A percentile compares a stretch with the other conserved stretches of the same genome.
These are phyloP conservation scores for Chlorella sp. DNA, from an alignment of 139 green algal genomes.

Conservation along the genomic window DNA sequence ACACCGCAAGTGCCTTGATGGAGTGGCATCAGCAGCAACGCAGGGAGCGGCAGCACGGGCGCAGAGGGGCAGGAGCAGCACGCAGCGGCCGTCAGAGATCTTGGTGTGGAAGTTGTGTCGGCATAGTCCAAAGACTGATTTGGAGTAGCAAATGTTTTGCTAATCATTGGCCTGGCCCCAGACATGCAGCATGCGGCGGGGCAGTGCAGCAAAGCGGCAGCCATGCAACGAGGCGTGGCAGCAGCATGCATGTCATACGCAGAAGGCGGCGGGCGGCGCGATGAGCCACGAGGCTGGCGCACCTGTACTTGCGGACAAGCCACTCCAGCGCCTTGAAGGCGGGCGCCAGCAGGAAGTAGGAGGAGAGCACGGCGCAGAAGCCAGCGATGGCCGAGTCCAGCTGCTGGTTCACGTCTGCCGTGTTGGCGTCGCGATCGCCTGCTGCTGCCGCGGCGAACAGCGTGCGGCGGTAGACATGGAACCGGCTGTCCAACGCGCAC, in stretches of 20 bases:
- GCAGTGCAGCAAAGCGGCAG: neutral
- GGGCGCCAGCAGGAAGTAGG: slow-evolving; percentile 76
- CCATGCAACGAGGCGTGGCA: too few relatives aligned
- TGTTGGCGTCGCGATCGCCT: slow-evolving; percentile 70
- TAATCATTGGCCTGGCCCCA: neutral
- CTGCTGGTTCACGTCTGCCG: slow-evolving; percentile 56
- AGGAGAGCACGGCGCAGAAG: slow-evolving; percentile 80
- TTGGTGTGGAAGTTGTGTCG: too few relatives aligned
- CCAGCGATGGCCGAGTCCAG: slow-evolving; percentile 64
- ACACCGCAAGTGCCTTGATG: too few relatives aligned
- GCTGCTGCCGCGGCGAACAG: slow-evolving; percentile 75
- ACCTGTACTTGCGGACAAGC: slow-evolving; percentile 89
- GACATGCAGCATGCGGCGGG: neutral
- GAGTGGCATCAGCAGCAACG: too few relatives aligned
- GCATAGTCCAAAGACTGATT: too few relatives aligned
- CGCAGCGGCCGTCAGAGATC: too few relatives aligned
- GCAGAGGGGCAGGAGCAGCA: neutral
- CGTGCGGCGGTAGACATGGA: slow-evolving; percentile 66
- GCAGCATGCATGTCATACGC: neutral
- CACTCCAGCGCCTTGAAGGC: slow-evolving; percentile 89
- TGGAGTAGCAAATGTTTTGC: neutral
- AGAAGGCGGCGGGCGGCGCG: neutral
- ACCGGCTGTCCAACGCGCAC: slow-evolving; percentile 67
- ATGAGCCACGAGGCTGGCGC: too few relatives aligned
- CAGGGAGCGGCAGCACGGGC: too few relatives aligned